Evolutionary conservation across 495 filamentous ascomycete genomes (phyloP), one percentile per base, ranked within the genome.

Genomic region (Penicillium simplicissimum): DNA sequence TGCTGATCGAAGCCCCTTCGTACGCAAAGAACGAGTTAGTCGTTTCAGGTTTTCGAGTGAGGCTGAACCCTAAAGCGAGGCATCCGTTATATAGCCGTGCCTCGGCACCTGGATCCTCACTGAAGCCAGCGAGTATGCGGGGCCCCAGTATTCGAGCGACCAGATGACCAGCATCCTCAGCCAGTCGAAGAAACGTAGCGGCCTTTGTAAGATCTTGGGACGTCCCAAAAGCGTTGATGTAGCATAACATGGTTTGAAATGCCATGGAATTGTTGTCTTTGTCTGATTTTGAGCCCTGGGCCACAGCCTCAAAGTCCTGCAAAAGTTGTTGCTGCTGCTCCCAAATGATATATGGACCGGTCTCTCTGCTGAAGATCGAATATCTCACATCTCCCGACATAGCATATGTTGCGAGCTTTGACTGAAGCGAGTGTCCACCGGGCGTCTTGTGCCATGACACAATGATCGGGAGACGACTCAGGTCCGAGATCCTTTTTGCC

Each of bases 161-260:
- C 47, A 62, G 36, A 43, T 62, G 42, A 11, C 54, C 54, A 10
- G 43, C 36, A 34, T 60, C 60, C 28, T 62, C 59, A n/a, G 70
- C 68, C 33, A 52, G 56, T 25, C 60, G 55, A 31, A 70, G 63
- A 61, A 63, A 63, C 8, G 58, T 40, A 15, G 59, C n/a, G 21
- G 70, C 70, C 51, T 67, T 57, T 10, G 21, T 10, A 4, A 58
- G 40, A 53, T 71, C 52, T 25, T 59, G 55, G 9, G 67, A 65
- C 31, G 60, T 55, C 17, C 70, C 70, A 55, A 71, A 73, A 17
- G 61, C 66, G 37, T 69, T 53, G 5, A 63, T 45, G 51, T 71
- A 64, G 33, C 70, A 73, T 9, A 73, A 45, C 42, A 65, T 66
- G 0, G 65, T 64, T 59, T 73, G 70, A 53, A 70, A 71, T n/a